A percentile compares a stretch with the other conserved stretches of the same genome.
Evolutionary conservation across 176 grass and related monocot genomes (phyloP).

Genomic region (Leersia perrieri): DNA sequence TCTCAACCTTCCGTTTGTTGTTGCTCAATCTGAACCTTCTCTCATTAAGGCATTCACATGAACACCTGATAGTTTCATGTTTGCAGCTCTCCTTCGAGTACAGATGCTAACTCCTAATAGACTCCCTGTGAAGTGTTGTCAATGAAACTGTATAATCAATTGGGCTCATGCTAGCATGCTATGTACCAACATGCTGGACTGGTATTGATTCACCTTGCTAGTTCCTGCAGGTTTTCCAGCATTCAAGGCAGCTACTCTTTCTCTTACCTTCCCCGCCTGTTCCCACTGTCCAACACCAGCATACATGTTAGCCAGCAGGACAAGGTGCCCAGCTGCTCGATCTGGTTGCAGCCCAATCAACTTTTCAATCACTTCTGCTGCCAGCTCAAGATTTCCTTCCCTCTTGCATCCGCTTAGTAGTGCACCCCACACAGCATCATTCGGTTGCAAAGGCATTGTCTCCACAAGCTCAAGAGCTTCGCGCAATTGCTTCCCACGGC

Average conservation of each 20-base stretch:
- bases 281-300: constrained; percentile 37
- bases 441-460: constrained; percentile 53
- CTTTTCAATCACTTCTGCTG: constrained; percentile 34
- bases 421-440: constrained; percentile 44
- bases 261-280: constrained; percentile 41
- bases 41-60: not conserved
- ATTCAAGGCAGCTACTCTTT: constrained; percentile 37
- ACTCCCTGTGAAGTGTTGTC: not conserved
- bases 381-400: constrained; percentile 56
- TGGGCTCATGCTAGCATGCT: not conserved
- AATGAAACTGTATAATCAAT: not conserved
- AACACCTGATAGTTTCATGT: not conserved
- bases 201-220: constrained; percentile 43
- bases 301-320: constrained; percentile 65
- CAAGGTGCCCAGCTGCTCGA: constrained; percentile 50
- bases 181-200: constrained; percentile 18
- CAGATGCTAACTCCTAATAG: not conserved
- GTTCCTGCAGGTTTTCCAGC: constrained; percentile 42
- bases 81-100: not conserved
- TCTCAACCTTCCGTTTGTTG: not conserved
- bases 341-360: constrained; percentile 46
- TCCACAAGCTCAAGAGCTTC: constrained; percentile 52
- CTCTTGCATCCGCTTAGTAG: constrained; percentile 56
- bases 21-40: not conserved
- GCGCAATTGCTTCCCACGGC: constrained; percentile 37